phyloP scores from a whole-genome alignment of 1,139 yeast species.

The Taphrina communis region DNA sequence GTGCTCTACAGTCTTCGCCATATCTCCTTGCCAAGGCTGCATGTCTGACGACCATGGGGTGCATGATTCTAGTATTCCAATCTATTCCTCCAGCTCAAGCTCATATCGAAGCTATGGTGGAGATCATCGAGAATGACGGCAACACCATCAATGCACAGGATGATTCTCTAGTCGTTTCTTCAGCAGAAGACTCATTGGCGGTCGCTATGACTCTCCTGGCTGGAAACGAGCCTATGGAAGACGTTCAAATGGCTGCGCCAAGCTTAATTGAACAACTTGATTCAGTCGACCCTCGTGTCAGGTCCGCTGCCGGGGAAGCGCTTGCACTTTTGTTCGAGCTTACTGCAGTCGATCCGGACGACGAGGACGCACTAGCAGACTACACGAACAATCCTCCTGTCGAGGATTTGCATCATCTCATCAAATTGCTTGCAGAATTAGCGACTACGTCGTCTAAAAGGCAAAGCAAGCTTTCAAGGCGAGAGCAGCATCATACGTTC shows the following conservation, averaged over 20 bases:
- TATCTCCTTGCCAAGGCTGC: slow-evolving; percentile 41
- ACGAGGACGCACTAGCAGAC: slow-evolving; percentile 41
- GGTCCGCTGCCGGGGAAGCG: slow-evolving; percentile 47
- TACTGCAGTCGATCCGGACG: slow-evolving; percentile 43
- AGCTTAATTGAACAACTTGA: slow-evolving; percentile 47
- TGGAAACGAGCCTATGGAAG: slow-evolving; percentile 42
- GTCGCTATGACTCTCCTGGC: slow-evolving; percentile 42
- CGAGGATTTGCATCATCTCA: slow-evolving; percentile 46
- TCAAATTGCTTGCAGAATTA: slow-evolving; percentile 43
- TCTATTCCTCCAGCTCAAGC: slow-evolving; percentile 39
- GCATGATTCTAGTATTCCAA: slow-evolving; percentile 41
- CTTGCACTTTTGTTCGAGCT: slow-evolving; percentile 47
- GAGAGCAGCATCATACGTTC: slow-evolving; percentile 46
- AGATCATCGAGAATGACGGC: slow-evolving; percentile 46
- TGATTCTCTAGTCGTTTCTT: slow-evolving; percentile 43
- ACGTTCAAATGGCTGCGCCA: slow-evolving; percentile 43
- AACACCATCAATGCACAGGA: slow-evolving; percentile 45
- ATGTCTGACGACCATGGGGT: slow-evolving; percentile 42
- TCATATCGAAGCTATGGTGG: slow-evolving; percentile 43
- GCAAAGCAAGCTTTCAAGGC: slow-evolving; percentile 46
- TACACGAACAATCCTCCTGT: slow-evolving; percentile 42
- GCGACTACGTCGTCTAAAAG: slow-evolving; percentile 47
- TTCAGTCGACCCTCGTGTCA: slow-evolving; percentile 44
- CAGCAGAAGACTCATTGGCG: slow-evolving; percentile 42
- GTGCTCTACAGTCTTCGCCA: slow-evolving; percentile 27